Evolutionary conservation across 805 yeast genomes (phyloP), one percentile per base, ranked within the genome.

Genomic region (Zygoascus biomembranicola): DNA sequence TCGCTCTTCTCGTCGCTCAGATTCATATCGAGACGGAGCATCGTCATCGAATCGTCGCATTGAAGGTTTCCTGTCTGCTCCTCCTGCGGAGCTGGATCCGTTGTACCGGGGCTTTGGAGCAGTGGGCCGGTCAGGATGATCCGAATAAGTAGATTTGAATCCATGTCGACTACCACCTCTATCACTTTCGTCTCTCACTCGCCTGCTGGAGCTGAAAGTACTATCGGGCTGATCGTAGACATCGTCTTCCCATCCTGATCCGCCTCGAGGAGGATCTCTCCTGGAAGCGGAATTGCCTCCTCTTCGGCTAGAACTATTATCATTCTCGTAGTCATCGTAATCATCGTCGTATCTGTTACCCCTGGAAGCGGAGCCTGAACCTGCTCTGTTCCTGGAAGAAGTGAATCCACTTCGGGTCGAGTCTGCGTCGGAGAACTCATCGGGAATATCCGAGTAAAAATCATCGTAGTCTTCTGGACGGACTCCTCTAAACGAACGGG

Each of bases 231-330:
- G 59, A 67, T 88, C 96, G 64, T 85, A 88, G 5, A 87, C 77
- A 62, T 88, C 95, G 69, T 90, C 96, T 69, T 87, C 94, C 96
- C 96, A 89, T 23, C 57, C 61, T 43, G 55, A 16, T 26, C 60
- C 56, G 48, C 37, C 55, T 32, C 49, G 31, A 13, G 41, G 8
- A 11, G 49, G 26, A 8, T 5, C 5, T 11, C 9, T 32, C 42
- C 8, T 31, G 20, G 37, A 42, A 11, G 26, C 4, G 14, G 13
- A 18, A n/a, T 18, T 11, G 4, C 28, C 50, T 5, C 42, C n/a
- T 32, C 28, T 47, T 31, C 39, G 19, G 13, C 8, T 4, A n/a
- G 39, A 32, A 20, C 41, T 9, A 28, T 32, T 20, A 31, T 45
- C 41, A 28, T 49, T 39, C 16, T 47, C 52, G 32, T 42, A 31